phyloP scores from a whole-genome alignment of 164 flowering plant genomes.

The Vitis cinerea region DNA sequence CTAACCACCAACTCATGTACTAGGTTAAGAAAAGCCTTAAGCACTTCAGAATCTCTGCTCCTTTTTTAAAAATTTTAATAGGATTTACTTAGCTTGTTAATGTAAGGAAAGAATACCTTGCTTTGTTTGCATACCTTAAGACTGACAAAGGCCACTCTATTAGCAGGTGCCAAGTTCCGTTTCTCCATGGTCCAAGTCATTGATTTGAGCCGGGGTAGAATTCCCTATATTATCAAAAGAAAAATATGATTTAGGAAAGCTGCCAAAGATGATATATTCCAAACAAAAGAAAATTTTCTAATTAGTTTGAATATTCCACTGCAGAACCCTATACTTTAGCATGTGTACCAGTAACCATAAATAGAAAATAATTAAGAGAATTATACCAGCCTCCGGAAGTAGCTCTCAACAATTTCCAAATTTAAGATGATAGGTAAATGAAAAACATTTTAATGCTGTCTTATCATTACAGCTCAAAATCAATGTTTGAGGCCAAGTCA shows the following conservation, averaged over 20 bases:
- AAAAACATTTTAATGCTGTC: too few species aligned
- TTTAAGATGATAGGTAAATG: not conserved
- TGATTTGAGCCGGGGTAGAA: conserved; percentile 47
- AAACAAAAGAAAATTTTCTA: too few species aligned
- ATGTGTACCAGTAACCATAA: not conserved
- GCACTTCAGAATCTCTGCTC: too few species aligned
- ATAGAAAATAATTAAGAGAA: not conserved
- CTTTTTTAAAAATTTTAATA: too few species aligned
- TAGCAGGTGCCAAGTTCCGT: conserved; percentile 27
- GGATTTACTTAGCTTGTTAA: too few species aligned
- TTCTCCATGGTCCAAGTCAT: conserved; percentile 66
- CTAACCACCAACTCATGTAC: too few species aligned
- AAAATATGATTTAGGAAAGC: not conserved
- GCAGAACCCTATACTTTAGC: not conserved
- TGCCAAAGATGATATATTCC: too few species aligned
- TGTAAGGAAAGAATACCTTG: not conserved
- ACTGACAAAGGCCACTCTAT: conserved; percentile 46
- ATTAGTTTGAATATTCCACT: not conserved
- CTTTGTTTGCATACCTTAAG: conserved; percentile 41
- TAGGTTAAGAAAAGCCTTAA: not conserved
- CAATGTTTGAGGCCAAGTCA: not conserved
- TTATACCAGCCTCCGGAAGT: not conserved
- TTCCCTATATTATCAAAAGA: conserved; percentile 20
- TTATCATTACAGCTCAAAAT: not conserved
- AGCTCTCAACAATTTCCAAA: not conserved